A percentile compares a stretch with the other conserved stretches of the same genome.
phyloP scores from a whole-genome alignment of 768 basidiomycete genomes.

The Hydnum rufescens region DNA sequence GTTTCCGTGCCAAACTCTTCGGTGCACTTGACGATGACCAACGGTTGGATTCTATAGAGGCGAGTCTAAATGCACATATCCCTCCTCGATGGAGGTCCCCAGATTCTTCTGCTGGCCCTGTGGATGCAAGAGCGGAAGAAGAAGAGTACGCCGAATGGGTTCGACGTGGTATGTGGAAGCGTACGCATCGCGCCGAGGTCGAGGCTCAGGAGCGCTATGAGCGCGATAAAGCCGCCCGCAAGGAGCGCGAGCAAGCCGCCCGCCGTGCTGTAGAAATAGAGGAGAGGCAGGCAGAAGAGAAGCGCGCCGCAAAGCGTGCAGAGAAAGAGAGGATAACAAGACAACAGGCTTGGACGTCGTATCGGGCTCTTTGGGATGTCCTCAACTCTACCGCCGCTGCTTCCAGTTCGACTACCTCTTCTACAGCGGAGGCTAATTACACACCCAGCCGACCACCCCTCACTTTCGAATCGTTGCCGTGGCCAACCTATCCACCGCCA shows the following conservation, averaged over 20 bases:
- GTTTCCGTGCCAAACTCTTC: constrained; percentile 54
- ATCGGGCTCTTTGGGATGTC: constrained; percentile 32
- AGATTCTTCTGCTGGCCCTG: constrained; percentile 13
- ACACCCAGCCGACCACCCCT: constrained; percentile 12
- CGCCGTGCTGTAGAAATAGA: constrained; percentile 4
- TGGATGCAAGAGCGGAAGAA: constrained; percentile 32
- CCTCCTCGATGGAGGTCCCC: constrained; percentile 44
- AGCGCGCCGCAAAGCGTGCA: constrained; percentile 4
- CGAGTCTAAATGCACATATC: constrained; percentile 46
- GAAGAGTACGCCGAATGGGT: constrained; percentile 83
- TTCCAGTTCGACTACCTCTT: constrained; percentile 12
- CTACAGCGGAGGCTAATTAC: constrained; percentile 1
- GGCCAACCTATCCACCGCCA: constrained; percentile 28
- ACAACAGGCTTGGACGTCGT: constrained; percentile 28
- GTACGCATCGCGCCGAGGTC: constrained; percentile 14
- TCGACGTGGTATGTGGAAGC: constrained; percentile 66
- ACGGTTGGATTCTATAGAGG: constrained; percentile 39
- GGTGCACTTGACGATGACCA: constrained; percentile 49
- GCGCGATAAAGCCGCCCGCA: constrained; percentile 6
- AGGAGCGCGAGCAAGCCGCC: constrained; percentile 7
- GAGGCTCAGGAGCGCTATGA: constrained; percentile 6
- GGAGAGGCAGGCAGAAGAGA: constrained; percentile 2
- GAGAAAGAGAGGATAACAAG: constrained; percentile 3
- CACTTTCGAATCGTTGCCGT: constrained; percentile 36
- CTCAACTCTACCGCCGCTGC: constrained; percentile 17